Evolutionary conservation across 345 rosid genomes (phyloP).

Genomic region (Mangifera indica): DNA sequence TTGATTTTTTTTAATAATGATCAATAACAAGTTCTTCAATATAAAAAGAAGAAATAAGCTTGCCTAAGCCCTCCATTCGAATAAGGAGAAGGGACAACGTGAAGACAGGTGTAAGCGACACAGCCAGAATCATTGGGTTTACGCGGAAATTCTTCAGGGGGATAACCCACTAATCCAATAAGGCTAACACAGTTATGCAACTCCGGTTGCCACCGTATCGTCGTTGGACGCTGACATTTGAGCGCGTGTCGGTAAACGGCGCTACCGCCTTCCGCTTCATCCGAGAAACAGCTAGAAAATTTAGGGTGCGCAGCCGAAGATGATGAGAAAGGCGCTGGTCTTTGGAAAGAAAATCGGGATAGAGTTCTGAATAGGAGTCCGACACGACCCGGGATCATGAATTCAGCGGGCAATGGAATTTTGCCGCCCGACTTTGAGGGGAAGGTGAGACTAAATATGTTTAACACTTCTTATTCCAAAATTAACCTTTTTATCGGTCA

Average conservation of each 20-base stretch:
- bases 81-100: slow-evolving; percentile 30
- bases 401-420: not conserved
- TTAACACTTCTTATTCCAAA: too few relatives aligned
- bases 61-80: slow-evolving; percentile 48
- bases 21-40: not conserved
- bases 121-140: slow-evolving; percentile 20
- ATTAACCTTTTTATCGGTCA: too few relatives aligned
- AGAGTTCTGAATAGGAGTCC: slow-evolving; percentile 27
- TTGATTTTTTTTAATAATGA: too few relatives aligned
- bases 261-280: slow-evolving; percentile 40
- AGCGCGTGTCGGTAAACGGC: slow-evolving; percentile 46
- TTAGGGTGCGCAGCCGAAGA: slow-evolving; percentile 22
- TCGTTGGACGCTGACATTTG: slow-evolving; percentile 55
- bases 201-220: slow-evolving; percentile 26
- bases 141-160: slow-evolving; percentile 24
- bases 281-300: slow-evolving; percentile 31
- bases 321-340: slow-evolving; percentile 20
- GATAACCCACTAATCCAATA: slow-evolving; percentile 50
- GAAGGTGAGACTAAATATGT: too few relatives aligned
- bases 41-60: slow-evolving; percentile 21
- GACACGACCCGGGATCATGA: slow-evolving; percentile 42
- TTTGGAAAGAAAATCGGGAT: slow-evolving; percentile 28
- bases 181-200: slow-evolving; percentile 51
- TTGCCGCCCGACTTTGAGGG: not conserved
- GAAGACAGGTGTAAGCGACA: slow-evolving; percentile 47